Base-by-base conservation (phyloP, 768 basidiomycete species). In the Podaxis carcinomalis region DNA sequence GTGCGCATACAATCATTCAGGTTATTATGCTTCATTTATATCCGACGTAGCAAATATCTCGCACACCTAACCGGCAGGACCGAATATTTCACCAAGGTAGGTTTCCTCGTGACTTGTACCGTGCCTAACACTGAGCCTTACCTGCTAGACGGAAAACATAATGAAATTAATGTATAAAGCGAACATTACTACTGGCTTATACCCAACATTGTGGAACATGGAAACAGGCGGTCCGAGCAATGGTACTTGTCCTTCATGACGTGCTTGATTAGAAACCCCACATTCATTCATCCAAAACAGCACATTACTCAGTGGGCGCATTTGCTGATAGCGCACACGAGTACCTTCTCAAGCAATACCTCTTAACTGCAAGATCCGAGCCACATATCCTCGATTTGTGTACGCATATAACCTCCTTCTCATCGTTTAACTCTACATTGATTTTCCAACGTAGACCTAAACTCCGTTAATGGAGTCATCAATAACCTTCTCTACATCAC, bases 11-110 rank as follows among this genome's bases (percentile, higher is more conserved):
- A 53, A 2, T 35, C 40, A 25, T n/a, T 25, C 9, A 4, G 1
- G 2, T n/a, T 40, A 11, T 16, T 32, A 11, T 49, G 14, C 13
- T 5, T 50, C 56, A 23, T 49, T 36, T 58, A 61, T 36, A 60
- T 36, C 13, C 65, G 63, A 4, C 53, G 65, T 66, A 72, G 90
- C 82, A 58, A 93, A 88, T 93, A 92, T 64, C 80, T 94, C 0
- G 89, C 89, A 2, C 84, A 89, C 68, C 69, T 89, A 2, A 93
- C 90, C 1, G 89, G 88, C 6, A 84, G 88, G 59, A 74, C 80
- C 35, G 80, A 81, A 46, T 89, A 87, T 69, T 82, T 75, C 62
- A 78, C 84, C 62, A 79, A 75, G 68, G 80, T 77, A 40, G 23
- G 7, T 14, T n/a, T n/a, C 32, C n/a, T 9, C 46, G n/a, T 35